Evolutionary conservation across 2,329 filamentous ascomycete genomes (phyloP).

Genomic region (Myriosclerotinia curreyana): DNA sequence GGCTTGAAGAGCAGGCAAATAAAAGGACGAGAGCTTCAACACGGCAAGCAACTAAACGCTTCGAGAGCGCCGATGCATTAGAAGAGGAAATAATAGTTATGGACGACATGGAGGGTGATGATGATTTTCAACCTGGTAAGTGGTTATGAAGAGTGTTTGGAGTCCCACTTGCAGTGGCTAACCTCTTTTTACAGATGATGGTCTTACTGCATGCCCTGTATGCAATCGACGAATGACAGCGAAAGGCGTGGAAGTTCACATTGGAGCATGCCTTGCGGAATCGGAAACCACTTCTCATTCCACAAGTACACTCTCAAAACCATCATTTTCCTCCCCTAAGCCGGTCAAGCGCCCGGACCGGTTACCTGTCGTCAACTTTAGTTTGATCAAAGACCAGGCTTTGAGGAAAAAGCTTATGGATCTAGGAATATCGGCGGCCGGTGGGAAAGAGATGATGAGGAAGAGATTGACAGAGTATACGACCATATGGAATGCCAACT

Average conservation of each 20-base stretch:
- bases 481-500: constrained; percentile 96
- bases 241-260: constrained; percentile 56
- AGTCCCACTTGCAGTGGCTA: constrained; percentile 9
- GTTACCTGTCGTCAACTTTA: constrained; percentile 80
- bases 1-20: constrained; percentile 38
- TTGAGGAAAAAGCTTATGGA: constrained; percentile 80
- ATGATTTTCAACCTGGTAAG: constrained; percentile 37
- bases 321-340: not conserved
- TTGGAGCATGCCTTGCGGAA: constrained; percentile 43
- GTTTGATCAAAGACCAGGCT: constrained; percentile 73
- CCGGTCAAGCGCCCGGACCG: constrained; percentile 29
- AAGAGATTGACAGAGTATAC: constrained; percentile 88
- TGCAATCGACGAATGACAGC: constrained; percentile 65
- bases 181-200: constrained; percentile 41
- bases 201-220: constrained; percentile 78
- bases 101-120: constrained; percentile 34
- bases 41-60: constrained; percentile 44
- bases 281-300: constrained; percentile 15
- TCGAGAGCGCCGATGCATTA: constrained; percentile 31
- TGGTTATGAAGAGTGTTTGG: not conserved
- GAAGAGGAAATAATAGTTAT: constrained; percentile 39
- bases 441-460: constrained; percentile 67
- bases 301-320: constrained; percentile 26
- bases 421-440: constrained; percentile 70
- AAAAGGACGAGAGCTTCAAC: constrained; percentile 55